These are phyloP conservation scores for Penicillium sp. DNA, from an alignment of 2,329 filamentous ascomycete genomes.

Conservation along the genomic window DNA sequence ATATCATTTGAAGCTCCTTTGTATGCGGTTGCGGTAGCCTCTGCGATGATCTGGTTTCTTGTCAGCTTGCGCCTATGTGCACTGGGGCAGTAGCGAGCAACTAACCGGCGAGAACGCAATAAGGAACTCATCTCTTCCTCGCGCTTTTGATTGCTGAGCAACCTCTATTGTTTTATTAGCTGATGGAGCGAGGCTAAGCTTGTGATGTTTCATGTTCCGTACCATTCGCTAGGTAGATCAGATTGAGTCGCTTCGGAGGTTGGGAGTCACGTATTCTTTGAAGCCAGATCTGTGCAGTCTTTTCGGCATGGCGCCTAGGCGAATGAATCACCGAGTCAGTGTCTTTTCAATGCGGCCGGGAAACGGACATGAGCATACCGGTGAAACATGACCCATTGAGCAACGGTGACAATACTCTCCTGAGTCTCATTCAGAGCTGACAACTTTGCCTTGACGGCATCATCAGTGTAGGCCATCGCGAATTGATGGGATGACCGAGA, in stretches of 20 bases:
- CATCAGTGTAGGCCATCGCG: conserved; percentile 88
- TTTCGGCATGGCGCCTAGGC: conserved; percentile 78
- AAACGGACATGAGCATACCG: conserved; percentile 54
- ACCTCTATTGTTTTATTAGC: conserved; percentile 61
- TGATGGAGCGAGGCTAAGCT: conserved; percentile 1
- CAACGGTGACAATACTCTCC: conserved; percentile 91
- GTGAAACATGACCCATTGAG: conserved; percentile 99
- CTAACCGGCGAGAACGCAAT: conserved; percentile 75
- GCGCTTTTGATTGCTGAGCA: conserved; percentile 89
- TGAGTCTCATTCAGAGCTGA: conserved; percentile 95
- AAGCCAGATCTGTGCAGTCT: conserved; percentile 87
- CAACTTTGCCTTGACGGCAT: conserved; percentile 90
- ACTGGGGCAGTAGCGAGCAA: conserved; percentile 4
- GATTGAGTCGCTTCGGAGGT: conserved; percentile 77
- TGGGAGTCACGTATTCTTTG: conserved; percentile 83
- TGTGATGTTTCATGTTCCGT: conserved; percentile 47
- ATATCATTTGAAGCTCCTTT: conserved; percentile 81
- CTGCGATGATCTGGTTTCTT: conserved; percentile 63
- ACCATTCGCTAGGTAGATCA: conserved; percentile 96
- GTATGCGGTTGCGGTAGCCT: conserved; percentile 86
- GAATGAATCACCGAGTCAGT: conserved; percentile 15
- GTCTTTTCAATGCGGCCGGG: conserved; percentile 12
- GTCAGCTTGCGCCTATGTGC: conserved; percentile 19
- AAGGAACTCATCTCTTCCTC: conserved; percentile 87
- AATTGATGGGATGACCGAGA: not conserved